Evolutionary conservation across 1,284 basidiomycete species (phyloP).

Genomic region (Gomphus bonarii): DNA sequence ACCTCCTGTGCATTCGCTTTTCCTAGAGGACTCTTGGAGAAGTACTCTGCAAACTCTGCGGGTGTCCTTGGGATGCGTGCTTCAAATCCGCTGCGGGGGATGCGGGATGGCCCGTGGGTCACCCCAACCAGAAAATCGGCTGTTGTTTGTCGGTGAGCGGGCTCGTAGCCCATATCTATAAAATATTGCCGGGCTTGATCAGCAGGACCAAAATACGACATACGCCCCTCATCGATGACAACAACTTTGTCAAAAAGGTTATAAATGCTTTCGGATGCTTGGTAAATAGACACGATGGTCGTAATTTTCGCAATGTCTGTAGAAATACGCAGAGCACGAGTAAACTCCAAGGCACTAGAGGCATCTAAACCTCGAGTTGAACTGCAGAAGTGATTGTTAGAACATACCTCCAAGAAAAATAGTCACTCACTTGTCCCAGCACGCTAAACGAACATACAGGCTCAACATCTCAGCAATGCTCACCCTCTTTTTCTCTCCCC

Average conservation of each 20-base stretch:
- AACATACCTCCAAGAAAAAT: not conserved
- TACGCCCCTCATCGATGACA: conserved; percentile 73
- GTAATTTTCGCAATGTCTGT: conserved; percentile 71
- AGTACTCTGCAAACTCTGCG: conserved; percentile 48
- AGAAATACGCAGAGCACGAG: conserved; percentile 61
- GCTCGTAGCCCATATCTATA: conserved; percentile 63
- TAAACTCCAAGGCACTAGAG: conserved; percentile 75
- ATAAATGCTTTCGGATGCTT: conserved; percentile 70
- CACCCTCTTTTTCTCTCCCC: conserved; percentile 77
- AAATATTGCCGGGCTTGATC: conserved; percentile 71
- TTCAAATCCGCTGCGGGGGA: conserved; percentile 35
- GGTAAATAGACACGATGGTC: conserved; percentile 76
- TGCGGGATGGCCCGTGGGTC: conserved; percentile 54
- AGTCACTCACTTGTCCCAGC: conserved; percentile 61
- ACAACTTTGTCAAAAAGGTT: conserved; percentile 60
- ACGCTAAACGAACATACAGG: conserved; percentile 43
- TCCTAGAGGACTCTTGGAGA: conserved; percentile 22
- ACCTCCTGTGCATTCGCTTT: not conserved
- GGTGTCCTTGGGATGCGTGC: conserved; percentile 45
- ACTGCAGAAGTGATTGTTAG: conserved; percentile 20
- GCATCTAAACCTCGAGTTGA: conserved; percentile 82
- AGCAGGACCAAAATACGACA: conserved; percentile 75
- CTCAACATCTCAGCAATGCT: conserved; percentile 65
- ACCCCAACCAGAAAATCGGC: conserved; percentile 55
- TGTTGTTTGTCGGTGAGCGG: conserved; percentile 65